phyloP scores from a whole-genome alignment of 805 yeast genomes.

The Metschnikowia gelsemii region DNA sequence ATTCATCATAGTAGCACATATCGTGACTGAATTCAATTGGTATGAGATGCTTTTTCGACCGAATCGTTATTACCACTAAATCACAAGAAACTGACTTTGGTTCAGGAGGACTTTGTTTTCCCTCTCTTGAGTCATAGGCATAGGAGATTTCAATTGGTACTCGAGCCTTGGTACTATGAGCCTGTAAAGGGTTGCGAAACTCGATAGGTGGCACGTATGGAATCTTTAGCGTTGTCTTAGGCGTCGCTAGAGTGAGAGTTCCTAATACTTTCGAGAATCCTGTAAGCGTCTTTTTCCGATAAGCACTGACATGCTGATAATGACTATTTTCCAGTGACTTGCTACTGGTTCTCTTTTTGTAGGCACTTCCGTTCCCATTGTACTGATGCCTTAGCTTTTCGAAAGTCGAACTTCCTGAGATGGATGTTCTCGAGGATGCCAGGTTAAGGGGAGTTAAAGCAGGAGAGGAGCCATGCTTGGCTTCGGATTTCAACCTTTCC shows the following conservation, averaged over 20 bases:
- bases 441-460: slow-evolving; percentile 15
- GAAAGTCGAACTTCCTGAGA: slow-evolving; percentile 1
- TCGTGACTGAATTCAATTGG: slow-evolving; percentile 44
- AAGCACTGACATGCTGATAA: slow-evolving; percentile 34
- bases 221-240: slow-evolving; percentile 29
- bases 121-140: slow-evolving; percentile 18
- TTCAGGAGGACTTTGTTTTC: slow-evolving; percentile 27
- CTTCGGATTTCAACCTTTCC: slow-evolving; percentile 10
- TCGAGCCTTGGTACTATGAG: slow-evolving; percentile 20
- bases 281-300: slow-evolving; percentile 35
- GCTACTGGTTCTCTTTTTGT: slow-evolving; percentile 17
- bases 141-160: slow-evolving; percentile 37
- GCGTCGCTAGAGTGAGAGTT: slow-evolving; percentile 35
- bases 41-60: slow-evolving; percentile 35
- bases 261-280: slow-evolving; percentile 33
- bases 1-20: slow-evolving; percentile 37
- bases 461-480: slow-evolving; percentile 1
- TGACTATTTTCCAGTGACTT: slow-evolving; percentile 14
- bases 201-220: slow-evolving; percentile 35
- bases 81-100: slow-evolving; percentile 36
- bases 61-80: slow-evolving; percentile 35
- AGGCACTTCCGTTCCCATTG: slow-evolving; percentile 24
- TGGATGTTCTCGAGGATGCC: slow-evolving; percentile 13
- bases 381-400: slow-evolving; percentile 35
- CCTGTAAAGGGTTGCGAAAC: slow-evolving; percentile 22